A percentile compares a stretch with the other conserved stretches of the same genome.
phyloP scores from a whole-genome alignment of 768 basidiomycete species.

The Wakefieldia striispora region DNA sequence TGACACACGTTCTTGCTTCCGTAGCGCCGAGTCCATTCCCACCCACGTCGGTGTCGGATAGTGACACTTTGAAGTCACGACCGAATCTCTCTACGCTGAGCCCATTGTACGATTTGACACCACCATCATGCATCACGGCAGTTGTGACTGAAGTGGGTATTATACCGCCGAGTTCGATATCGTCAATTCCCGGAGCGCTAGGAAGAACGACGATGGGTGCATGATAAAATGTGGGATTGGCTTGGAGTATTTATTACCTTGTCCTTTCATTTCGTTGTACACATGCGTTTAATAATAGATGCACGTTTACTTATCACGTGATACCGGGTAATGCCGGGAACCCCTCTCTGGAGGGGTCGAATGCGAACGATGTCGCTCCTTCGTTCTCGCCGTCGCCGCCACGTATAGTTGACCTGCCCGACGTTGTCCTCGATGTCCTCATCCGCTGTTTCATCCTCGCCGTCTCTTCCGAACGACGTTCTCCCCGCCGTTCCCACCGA shows the following conservation, averaged over 20 bases:
- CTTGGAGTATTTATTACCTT: constrained; percentile 11
- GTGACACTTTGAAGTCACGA: constrained; percentile 27
- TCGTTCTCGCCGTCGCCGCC: constrained; percentile 6
- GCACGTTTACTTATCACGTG: constrained; percentile 25
- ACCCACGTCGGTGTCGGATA: constrained; percentile 9
- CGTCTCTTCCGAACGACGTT: constrained; percentile 2
- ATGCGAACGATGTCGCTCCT: neutral
- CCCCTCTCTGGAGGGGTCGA: neutral
- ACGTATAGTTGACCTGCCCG: constrained; percentile 10
- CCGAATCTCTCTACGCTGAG: constrained; percentile 75
- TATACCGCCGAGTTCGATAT: constrained; percentile 89
- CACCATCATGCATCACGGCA: constrained; percentile 88
- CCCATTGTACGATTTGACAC: constrained; percentile 92
- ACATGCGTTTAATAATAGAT: neutral
- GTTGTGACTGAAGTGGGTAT: constrained; percentile 97
- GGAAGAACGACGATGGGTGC: constrained; percentile 25
- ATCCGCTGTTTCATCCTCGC: constrained; percentile 2
- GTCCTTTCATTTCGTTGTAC: neutral
- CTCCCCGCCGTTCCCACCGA: constrained; percentile 10
- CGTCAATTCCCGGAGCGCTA: constrained; percentile 75
- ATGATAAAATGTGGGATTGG: constrained; percentile 1
- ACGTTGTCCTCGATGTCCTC: constrained; percentile 27
- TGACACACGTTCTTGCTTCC: constrained; percentile 1
- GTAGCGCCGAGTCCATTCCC: constrained; percentile 31
- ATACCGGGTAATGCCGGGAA: constrained; percentile 14